phyloP scores from a whole-genome alignment of 495 filamentous ascomycete species.

The Penicillium canescens region DNA sequence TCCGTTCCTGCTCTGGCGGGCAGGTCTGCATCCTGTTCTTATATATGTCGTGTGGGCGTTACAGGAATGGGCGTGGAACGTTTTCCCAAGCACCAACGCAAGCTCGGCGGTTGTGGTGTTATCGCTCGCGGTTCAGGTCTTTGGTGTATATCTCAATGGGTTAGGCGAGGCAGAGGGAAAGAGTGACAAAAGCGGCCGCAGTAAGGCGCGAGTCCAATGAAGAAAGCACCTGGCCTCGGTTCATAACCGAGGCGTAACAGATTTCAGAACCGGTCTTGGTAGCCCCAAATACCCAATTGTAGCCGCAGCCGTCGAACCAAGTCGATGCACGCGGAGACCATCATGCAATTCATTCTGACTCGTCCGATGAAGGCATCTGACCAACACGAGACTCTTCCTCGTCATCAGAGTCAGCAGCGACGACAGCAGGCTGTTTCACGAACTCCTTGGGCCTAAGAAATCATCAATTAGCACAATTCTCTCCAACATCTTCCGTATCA shows the following conservation, averaged over 20 bases:
- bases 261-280: background rate
- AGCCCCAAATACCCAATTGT: background rate
- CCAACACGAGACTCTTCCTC: constrained; percentile 79
- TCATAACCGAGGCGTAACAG: constrained; percentile 1
- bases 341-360: constrained; percentile 40
- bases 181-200: constrained; percentile 7
- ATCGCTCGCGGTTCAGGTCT: constrained; percentile 64
- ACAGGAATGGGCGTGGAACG: constrained; percentile 97
- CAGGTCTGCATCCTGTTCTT: constrained; percentile 69
- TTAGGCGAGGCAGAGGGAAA: constrained; percentile 17
- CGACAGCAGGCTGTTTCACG: constrained; percentile 51
- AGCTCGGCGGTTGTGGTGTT: constrained; percentile 80
- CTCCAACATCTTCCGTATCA: background rate
- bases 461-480: constrained; percentile 1
- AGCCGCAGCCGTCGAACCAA: background rate
- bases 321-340: background rate
- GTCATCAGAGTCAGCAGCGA: constrained; percentile 48
- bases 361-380: constrained; percentile 77
- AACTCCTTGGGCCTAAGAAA: constrained; percentile 76
- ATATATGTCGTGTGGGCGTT: constrained; percentile 73
- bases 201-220: constrained; percentile 27
- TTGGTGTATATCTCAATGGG: constrained; percentile 34
- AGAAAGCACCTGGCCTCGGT: constrained; percentile 1
- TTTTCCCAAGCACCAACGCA: constrained; percentile 81
- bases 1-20: constrained; percentile 87